phyloP scores from a whole-genome alignment of 352 stramenopile genomes.

The Pythium aquatile region DNA sequence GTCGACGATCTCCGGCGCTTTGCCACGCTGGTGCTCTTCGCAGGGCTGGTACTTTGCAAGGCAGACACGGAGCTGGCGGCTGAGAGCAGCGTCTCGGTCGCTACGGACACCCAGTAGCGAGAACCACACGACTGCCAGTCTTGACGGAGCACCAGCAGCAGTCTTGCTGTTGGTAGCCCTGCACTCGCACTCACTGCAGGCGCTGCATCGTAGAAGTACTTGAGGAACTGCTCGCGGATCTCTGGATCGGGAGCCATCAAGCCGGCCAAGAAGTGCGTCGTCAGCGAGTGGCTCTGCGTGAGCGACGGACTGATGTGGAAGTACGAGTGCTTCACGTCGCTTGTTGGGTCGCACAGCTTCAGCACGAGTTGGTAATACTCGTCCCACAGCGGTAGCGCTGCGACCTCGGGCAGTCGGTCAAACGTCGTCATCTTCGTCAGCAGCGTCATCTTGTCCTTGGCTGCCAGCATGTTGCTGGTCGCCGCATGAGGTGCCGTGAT shows the following conservation, averaged over 20 bases:
- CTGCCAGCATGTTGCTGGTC: slow-evolving; percentile 63
- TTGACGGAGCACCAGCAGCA: slow-evolving; percentile 75
- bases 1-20: slow-evolving; percentile 5
- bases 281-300: slow-evolving; percentile 59
- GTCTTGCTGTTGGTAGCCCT: slow-evolving; percentile 40
- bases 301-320: slow-evolving; percentile 62
- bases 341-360: slow-evolving; percentile 59
- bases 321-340: slow-evolving; percentile 65
- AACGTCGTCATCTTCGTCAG: slow-evolving; percentile 86
- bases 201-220: slow-evolving; percentile 55
- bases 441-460: slow-evolving; percentile 88
- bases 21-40: not conserved
- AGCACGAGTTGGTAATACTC: slow-evolving; percentile 82
- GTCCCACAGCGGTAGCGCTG: slow-evolving; percentile 72
- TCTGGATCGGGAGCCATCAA: slow-evolving; percentile 68
- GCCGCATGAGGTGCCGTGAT: slow-evolving; percentile 35
- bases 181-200: slow-evolving; percentile 11
- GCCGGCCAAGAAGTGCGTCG: slow-evolving; percentile 77
- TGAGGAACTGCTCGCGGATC: slow-evolving; percentile 72
- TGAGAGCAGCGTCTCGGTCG: slow-evolving; percentile 68
- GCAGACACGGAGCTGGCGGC: slow-evolving; percentile 32
- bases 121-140: slow-evolving; percentile 87
- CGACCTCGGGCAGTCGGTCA: slow-evolving; percentile 84
- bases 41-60: slow-evolving; percentile 13
- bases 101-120: slow-evolving; percentile 81